Evolutionary conservation across 2,329 filamentous ascomycete genomes (phyloP).

Genomic region (Apiospora phragmitis): DNA sequence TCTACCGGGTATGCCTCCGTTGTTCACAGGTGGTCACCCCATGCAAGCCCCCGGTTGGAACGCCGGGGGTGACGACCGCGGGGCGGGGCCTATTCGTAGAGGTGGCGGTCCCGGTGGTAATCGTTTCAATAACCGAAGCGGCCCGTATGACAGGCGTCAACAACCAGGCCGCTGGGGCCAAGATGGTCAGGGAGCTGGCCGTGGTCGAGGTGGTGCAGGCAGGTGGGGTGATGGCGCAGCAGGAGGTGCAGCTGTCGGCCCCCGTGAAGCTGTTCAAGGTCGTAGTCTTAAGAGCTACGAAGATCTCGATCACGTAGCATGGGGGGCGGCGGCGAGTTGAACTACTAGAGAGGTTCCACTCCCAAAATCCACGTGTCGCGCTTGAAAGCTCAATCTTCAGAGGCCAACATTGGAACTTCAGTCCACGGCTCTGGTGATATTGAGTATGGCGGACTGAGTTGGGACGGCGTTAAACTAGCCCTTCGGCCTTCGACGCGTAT

Average conservation of each 20-base stretch:
- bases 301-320: constrained; percentile 84
- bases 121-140: constrained; percentile 62
- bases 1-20: constrained; percentile 56
- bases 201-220: constrained; percentile 51
- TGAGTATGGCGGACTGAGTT: neutral
- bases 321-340: constrained; percentile 77
- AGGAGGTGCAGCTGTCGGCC: constrained; percentile 75
- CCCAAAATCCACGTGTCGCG: neutral
- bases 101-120: constrained; percentile 61
- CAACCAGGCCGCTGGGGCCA: constrained; percentile 52
- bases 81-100: constrained; percentile 67
- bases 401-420: neutral
- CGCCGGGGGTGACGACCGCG: constrained; percentile 51
- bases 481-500: constrained; percentile 1
- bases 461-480: neutral
- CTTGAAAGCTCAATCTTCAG: neutral
- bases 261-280: constrained; percentile 88
- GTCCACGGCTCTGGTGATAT: neutral
- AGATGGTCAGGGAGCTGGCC: constrained; percentile 53
- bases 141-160: constrained; percentile 72
- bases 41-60: constrained; percentile 49
- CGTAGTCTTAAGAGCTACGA: constrained; percentile 96
- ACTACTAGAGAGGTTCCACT: constrained; percentile 62
- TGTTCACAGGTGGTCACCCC: constrained; percentile 45
- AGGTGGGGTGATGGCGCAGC: constrained; percentile 74